A percentile compares a stretch with the other conserved stretches of the same genome.
These are phyloP conservation scores for Bipolaris zeicola DNA, from an alignment of 2,329 filamentous ascomycete species.

Conservation along the genomic window DNA sequence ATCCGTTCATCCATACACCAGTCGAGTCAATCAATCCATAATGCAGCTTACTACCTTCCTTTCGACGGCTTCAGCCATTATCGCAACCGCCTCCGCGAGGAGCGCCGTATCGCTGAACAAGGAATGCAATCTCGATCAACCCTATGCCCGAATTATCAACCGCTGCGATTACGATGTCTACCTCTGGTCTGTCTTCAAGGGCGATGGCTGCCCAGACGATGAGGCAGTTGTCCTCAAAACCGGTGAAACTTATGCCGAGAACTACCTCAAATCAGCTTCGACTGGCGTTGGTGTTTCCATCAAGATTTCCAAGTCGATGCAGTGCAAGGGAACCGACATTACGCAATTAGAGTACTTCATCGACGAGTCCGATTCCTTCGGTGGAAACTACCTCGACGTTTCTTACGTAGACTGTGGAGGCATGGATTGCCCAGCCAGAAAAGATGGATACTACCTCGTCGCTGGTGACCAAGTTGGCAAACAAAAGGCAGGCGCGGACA, in stretches of 20 bases:
- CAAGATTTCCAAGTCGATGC: slow-evolving; percentile 45
- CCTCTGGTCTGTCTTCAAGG: slow-evolving; percentile 47
- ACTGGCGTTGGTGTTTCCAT: slow-evolving; percentile 43
- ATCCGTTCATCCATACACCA: slow-evolving; percentile 14
- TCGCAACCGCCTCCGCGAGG: slow-evolving; percentile 35
- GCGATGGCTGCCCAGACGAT: slow-evolving; percentile 30
- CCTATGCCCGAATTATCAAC: slow-evolving; percentile 44
- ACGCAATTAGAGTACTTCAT: slow-evolving; percentile 49
- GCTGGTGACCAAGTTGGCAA: slow-evolving; percentile 28
- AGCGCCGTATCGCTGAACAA: slow-evolving; percentile 26
- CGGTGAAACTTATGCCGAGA: slow-evolving; percentile 42
- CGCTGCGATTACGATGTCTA: slow-evolving; percentile 47
- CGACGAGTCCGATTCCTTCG: slow-evolving; percentile 1
- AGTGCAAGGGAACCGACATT: slow-evolving; percentile 39
- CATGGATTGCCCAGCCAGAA: slow-evolving; percentile 39
- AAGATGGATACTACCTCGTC: slow-evolving; percentile 43
- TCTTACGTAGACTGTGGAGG: slow-evolving; percentile 46
- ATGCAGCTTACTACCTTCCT: slow-evolving; percentile 44
- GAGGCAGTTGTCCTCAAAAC: slow-evolving; percentile 33
- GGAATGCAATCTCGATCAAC: slow-evolving; percentile 19
- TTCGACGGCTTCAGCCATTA: slow-evolving; percentile 39
- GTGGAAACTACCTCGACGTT: slow-evolving; percentile 45
- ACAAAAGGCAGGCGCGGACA: slow-evolving; percentile 23
- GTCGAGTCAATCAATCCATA: slow-evolving; percentile 24
- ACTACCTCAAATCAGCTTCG: slow-evolving; percentile 22